These are phyloP conservation scores for Suhomyces coccinellae DNA, from an alignment of 1,139 yeast species.

Conservation along the genomic window DNA sequence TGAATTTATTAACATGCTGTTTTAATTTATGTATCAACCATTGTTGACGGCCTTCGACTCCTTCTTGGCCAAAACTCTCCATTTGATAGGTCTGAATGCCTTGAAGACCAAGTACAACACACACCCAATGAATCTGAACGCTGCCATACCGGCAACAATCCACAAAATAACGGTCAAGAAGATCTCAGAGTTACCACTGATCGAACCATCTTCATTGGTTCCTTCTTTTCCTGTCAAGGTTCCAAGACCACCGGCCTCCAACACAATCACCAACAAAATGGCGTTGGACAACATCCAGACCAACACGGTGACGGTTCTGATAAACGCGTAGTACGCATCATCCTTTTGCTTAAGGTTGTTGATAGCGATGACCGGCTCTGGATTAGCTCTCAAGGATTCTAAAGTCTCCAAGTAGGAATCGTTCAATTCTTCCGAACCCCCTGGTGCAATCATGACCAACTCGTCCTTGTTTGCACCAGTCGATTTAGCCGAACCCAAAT, in stretches of 20 bases:
- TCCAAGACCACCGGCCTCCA: slow-evolving; percentile 44
- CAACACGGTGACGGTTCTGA: slow-evolving; percentile 48
- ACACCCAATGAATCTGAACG: slow-evolving; percentile 45
- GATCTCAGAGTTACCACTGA: slow-evolving; percentile 38
- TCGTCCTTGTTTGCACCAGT: slow-evolving; percentile 58
- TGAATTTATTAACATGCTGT: slow-evolving; percentile 1
- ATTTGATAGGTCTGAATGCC: slow-evolving; percentile 41
- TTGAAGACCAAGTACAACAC: slow-evolving; percentile 38
- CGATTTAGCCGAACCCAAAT: slow-evolving; percentile 67
- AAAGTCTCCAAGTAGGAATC: slow-evolving; percentile 54
- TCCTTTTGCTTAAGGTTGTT: slow-evolving; percentile 31
- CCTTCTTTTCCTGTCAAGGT: slow-evolving; percentile 25
- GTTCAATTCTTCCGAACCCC: slow-evolving; percentile 61
- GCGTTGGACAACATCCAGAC: slow-evolving; percentile 49
- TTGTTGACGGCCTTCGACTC: slow-evolving; percentile 16
- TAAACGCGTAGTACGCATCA: slow-evolving; percentile 46
- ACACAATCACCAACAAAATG: slow-evolving; percentile 42
- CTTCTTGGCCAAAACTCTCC: slow-evolving; percentile 35
- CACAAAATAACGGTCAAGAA: slow-evolving; percentile 50
- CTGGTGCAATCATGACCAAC: slow-evolving; percentile 67
- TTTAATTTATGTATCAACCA: slow-evolving; percentile 7
- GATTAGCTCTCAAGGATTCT: slow-evolving; percentile 41
- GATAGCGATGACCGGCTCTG: slow-evolving; percentile 23
- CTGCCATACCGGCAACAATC: slow-evolving; percentile 51
- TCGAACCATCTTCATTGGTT: slow-evolving; percentile 29